These are phyloP conservation scores for Orbilia ellipsospora DNA, from an alignment of 2,329 filamentous ascomycete species.

Conservation along the genomic window DNA sequence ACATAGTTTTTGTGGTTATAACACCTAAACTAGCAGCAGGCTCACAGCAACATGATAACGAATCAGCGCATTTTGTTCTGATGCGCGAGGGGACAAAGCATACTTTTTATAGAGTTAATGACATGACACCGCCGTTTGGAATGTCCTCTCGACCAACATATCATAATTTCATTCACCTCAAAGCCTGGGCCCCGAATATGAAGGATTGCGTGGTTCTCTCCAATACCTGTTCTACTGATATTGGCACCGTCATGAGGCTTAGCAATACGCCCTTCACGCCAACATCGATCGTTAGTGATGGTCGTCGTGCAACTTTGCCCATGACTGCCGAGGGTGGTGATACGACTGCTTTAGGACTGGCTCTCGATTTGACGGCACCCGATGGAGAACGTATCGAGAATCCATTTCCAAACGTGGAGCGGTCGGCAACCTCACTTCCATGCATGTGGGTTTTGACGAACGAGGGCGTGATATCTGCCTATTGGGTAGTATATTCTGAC, in stretches of 20 bases:
- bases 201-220: slow-evolving; percentile 84
- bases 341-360: slow-evolving; percentile 80
- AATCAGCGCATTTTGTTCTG: slow-evolving; percentile 81
- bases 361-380: slow-evolving; percentile 83
- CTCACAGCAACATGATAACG: slow-evolving; percentile 52
- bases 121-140: slow-evolving; percentile 79
- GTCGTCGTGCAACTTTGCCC: slow-evolving; percentile 78
- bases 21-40: slow-evolving; percentile 69
- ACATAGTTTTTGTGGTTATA: slow-evolving; percentile 84
- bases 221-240: slow-evolving; percentile 81
- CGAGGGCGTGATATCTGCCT: slow-evolving; percentile 83
- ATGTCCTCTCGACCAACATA: slow-evolving; percentile 75
- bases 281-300: slow-evolving; percentile 78
- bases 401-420: slow-evolving; percentile 70
- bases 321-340: slow-evolving; percentile 74
- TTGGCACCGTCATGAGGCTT: slow-evolving; percentile 81
- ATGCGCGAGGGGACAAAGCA: slow-evolving; percentile 73
- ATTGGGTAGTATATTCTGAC: slow-evolving; percentile 93
- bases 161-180: slow-evolving; percentile 80
- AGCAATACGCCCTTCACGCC: slow-evolving; percentile 70
- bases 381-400: slow-evolving; percentile 64
- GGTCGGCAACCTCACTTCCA: slow-evolving; percentile 83
- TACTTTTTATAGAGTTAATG: slow-evolving; percentile 77
- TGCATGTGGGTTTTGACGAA: slow-evolving; percentile 87
- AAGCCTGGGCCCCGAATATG: slow-evolving; percentile 81